Evolutionary conservation across 139 green algal genomes (phyloP).

Genomic region (Chlamydomonas applanata): DNA sequence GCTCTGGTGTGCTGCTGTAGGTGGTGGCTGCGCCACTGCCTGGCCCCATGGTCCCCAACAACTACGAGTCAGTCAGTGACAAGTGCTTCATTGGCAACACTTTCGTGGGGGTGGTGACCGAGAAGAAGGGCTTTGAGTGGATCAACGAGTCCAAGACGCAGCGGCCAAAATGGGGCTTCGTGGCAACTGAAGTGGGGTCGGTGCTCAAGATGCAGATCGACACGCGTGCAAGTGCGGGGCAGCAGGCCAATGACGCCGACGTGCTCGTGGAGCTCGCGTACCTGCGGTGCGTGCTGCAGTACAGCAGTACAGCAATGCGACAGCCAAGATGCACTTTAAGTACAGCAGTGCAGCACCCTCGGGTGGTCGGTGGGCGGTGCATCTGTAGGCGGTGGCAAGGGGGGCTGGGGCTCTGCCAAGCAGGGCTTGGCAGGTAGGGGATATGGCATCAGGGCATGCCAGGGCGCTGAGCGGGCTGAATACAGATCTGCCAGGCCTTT

Average conservation of each 20-base stretch:
- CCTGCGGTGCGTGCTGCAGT: background rate
- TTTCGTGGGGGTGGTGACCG: background rate
- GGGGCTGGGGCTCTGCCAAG: too few species aligned
- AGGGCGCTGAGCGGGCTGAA: too few species aligned
- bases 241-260: background rate
- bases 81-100: conserved; percentile 15
- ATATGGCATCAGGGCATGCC: too few species aligned
- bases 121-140: conserved; percentile 11
- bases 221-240: background rate
- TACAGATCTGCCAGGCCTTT: too few species aligned
- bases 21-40: background rate
- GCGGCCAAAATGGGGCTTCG: background rate
- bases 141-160: conserved; percentile 11
- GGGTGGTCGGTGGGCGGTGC: too few species aligned
- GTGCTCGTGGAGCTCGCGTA: conserved; percentile 3
- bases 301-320: background rate
- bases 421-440: too few species aligned
- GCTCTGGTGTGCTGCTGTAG: too few species aligned
- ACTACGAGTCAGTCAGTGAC: conserved; percentile 18
- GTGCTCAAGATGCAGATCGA: background rate
- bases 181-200: background rate
- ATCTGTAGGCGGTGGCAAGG: too few species aligned
- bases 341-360: too few species aligned
- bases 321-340: too few species aligned
- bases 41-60: conserved; percentile 9